A percentile compares a stretch with the other conserved stretches of the same genome.
Evolutionary conservation across 495 filamentous ascomycete species (phyloP).

Genomic region (Xylaria grammica): DNA sequence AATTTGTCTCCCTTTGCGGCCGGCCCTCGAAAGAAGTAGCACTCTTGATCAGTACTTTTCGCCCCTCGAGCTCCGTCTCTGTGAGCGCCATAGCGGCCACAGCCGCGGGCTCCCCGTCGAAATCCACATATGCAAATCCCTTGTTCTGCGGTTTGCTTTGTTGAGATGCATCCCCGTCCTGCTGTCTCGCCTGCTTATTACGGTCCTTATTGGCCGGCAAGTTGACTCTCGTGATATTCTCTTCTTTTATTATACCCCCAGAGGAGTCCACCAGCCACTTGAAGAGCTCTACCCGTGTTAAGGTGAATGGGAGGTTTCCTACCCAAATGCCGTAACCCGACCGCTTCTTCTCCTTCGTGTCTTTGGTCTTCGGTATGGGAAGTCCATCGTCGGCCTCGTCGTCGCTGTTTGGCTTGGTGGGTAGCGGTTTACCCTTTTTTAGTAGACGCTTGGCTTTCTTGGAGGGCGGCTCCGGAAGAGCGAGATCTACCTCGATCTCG

Average conservation of each 20-base stretch:
- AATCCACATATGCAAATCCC: constrained; percentile 97
- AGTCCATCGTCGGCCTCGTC: constrained; percentile 44
- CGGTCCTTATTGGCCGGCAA: constrained; percentile 62
- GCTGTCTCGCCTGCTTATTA: constrained; percentile 33
- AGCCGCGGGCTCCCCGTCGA: constrained; percentile 69
- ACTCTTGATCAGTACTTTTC: constrained; percentile 90
- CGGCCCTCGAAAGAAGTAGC: constrained; percentile 84
- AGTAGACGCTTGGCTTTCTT: constrained; percentile 85
- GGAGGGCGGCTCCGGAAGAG: constrained; percentile 86
- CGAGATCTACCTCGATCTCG: constrained; percentile 89
- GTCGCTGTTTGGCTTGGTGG: constrained; percentile 45
- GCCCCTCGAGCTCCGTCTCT: constrained; percentile 75
- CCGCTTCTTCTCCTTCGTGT: constrained; percentile 54
- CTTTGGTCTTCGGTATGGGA: constrained; percentile 37
- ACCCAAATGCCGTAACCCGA: constrained; percentile 91
- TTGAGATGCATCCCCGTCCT: constrained; percentile 43
- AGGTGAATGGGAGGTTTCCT: constrained; percentile 86
- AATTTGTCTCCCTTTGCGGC: constrained; percentile 51
- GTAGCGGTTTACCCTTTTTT: constrained; percentile 71
- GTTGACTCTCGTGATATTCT: constrained; percentile 80
- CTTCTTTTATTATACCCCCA: constrained; percentile 65
- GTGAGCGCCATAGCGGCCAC: constrained; percentile 75
- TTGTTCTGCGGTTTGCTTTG: constrained; percentile 58
- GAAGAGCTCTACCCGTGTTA: constrained; percentile 72
- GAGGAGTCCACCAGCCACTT: constrained; percentile 74